Evolutionary conservation across 2,329 filamentous ascomycete species (phyloP).

Genomic region (Hortaea werneckii): DNA sequence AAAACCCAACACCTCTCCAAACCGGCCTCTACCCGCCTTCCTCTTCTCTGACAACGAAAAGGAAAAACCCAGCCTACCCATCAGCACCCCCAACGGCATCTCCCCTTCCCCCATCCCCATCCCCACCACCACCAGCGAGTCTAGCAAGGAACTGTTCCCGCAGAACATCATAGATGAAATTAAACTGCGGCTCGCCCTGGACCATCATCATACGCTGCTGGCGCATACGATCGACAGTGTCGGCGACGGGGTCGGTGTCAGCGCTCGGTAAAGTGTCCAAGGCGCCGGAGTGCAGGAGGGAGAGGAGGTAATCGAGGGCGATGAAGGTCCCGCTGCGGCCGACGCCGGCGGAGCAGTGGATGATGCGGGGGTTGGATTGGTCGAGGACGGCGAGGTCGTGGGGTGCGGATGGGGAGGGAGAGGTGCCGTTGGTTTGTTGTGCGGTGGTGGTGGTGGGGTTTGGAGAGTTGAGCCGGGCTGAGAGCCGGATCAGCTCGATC

Average conservation of each 20-base stretch:
- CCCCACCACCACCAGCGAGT: background rate
- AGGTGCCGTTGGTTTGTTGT: slow-evolving; percentile 1
- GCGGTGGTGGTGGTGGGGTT: slow-evolving; percentile 7
- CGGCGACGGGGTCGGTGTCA: slow-evolving; percentile 58
- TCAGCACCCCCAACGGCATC: too few species aligned
- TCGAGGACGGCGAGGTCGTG: slow-evolving; percentile 15
- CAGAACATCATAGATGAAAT: slow-evolving; percentile 82
- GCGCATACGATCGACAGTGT: slow-evolving; percentile 69
- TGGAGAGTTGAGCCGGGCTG: slow-evolving; percentile 44
- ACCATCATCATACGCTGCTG: slow-evolving; percentile 94
- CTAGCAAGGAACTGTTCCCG: slow-evolving; percentile 46
- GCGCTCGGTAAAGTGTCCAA: slow-evolving; percentile 41
- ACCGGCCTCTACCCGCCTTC: too few species aligned
- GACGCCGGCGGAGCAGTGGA: slow-evolving; percentile 71
- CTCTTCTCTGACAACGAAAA: too few species aligned
- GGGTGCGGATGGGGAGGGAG: slow-evolving; percentile 14
- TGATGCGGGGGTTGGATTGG: slow-evolving; percentile 58
- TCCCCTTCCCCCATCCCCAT: too few species aligned
- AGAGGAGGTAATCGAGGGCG: slow-evolving; percentile 80
- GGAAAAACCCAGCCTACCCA: too few species aligned
- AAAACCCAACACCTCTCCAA: too few species aligned
- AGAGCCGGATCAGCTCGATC: slow-evolving; percentile 59
- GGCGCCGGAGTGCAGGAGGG: slow-evolving; percentile 67
- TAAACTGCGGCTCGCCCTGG: slow-evolving; percentile 72
- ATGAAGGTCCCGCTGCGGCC: slow-evolving; percentile 94